Evolutionary conservation across 106 monocot genomes (phyloP), one percentile per base, ranked within the genome.

Genomic region (Xerophyta viscosa): DNA sequence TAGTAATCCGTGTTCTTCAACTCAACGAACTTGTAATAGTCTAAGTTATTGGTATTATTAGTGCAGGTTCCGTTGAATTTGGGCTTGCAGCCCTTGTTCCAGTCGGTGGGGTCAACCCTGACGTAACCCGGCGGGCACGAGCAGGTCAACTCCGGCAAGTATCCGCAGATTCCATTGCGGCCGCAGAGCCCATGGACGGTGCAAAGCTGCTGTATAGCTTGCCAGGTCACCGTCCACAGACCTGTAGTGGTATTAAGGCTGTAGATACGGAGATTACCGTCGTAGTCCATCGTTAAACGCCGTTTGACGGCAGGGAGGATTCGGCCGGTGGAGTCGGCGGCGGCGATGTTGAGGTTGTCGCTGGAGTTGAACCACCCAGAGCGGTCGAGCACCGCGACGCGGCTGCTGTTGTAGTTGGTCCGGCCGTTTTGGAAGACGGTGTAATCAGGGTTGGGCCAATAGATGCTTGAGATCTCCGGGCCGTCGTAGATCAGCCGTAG

Each of bases 401-500:
- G 24, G 53, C 53, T 64, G 53, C 53, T 54, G 53, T 64, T 64
- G 28, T 64, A 64, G 24, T 39, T 42, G 10, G 37, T 41, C 53
- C 64, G 21, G 4, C 54, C 65, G 43, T 55, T 65, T 17, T 54
- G 7, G 54, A 54, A 65, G 15, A 54, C 33, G 19, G 6, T 12
- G 30, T 14, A 23, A 30, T 50, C 49, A 11, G 48, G 54, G 43
- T 22, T 53, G 13, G 65, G 65, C 65, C 65, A 65, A 42, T 65
- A 65, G 18, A 65, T 44, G 28, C 54, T 56, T 6, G 69, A 48
- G 2, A 65, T 29, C 14, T 69, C 52, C 6, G 69, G 69, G 12
- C 69, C 64, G 24, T 70, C 37, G 24, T 76, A 76, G 7, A 69
- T 43, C 33, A 76, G 48, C n/a, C 21, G 7, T 11, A 76, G 58